Evolutionary conservation across 2,329 filamentous ascomycete species (phyloP), one percentile per base, ranked within the genome.

Genomic region (Ploettnerulaceae sp.): DNA sequence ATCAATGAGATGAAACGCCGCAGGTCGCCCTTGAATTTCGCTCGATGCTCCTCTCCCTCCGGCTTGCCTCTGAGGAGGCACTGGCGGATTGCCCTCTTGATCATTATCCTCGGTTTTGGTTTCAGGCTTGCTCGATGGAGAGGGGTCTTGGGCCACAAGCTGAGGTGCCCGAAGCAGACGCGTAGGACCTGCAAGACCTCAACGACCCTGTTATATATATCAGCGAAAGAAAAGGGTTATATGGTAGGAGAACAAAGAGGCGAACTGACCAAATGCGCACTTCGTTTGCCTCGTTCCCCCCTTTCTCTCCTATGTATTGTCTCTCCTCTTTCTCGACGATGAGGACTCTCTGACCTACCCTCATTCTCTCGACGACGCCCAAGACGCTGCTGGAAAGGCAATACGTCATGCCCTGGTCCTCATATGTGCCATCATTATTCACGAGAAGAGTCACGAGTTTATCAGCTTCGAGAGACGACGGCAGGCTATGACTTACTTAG

Each of bases 201-300:
- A 45, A 45, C 25, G 38, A 45, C 42, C 42, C 34, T 45, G 38
- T 45, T 45, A 29, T 38, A n/a, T n/a, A 15, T 38, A 25, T 45
- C 12, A 45, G 42, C 34, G 38, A 45, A 45, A 45, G 42, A n/a
- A n/a, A n/a, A n/a, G n/a, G n/a, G n/a, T n/a, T n/a, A n/a, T n/a
- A n/a, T n/a, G n/a, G n/a, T 38, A 5, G 26, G 14, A 29, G 18
- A 22, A 33, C 34, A 45, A 33, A 45, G 15, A 37, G 32, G 42
- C 38, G 42, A 37, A 32, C 42, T 32, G 31, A 45, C 44, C 44
- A 47, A 18, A 47, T 47, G 18, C 44, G 44, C 26, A n/a, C 14
- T 29, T 29, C 26, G 11, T 44, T 44, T 44, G 29, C 20, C 4
- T 21, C 21, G 18, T 35, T 31, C 18, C 35, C 29, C 18, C 28